These are phyloP conservation scores for Euphrasia confusa DNA, from an alignment of 257 asterid species.

Conservation along the genomic window DNA sequence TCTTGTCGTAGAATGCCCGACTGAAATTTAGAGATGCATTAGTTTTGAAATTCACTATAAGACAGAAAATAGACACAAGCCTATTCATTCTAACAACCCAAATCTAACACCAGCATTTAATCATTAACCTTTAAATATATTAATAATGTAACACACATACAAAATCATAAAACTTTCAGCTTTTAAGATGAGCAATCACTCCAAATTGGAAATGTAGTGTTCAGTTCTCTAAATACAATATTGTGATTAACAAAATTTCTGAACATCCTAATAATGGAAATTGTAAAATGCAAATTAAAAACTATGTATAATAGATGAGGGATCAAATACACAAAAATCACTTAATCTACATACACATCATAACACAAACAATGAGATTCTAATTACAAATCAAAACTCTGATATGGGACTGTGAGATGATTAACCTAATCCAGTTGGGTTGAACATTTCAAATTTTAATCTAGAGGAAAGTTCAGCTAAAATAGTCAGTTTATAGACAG, in stretches of 20 bases:
- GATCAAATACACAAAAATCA: not conserved
- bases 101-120: not conserved
- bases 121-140: too few species aligned
- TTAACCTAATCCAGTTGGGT: not conserved
- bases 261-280: too few species aligned
- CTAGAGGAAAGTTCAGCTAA: not conserved
- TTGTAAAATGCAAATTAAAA: too few species aligned
- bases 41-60: too few species aligned
- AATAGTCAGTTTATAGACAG: not conserved
- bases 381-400: not conserved
- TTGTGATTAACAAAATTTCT: too few species aligned
- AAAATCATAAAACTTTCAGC: not conserved
- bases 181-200: not conserved
- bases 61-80: not conserved
- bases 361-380: not conserved
- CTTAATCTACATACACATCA: not conserved
- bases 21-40: slow-evolving; percentile 26
- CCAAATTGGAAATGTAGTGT: not conserved
- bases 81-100: not conserved
- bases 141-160: too few species aligned
- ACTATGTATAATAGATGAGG: too few species aligned
- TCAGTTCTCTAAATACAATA: not conserved
- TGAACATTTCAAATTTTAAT: not conserved
- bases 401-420: not conserved
- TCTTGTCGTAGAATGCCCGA: slow-evolving; percentile 46